A percentile compares a stretch with the other conserved stretches of the same genome.
These are phyloP conservation scores for Fraxinus floribunda DNA, from an alignment of 305 asterid genomes.

Conservation along the genomic window DNA sequence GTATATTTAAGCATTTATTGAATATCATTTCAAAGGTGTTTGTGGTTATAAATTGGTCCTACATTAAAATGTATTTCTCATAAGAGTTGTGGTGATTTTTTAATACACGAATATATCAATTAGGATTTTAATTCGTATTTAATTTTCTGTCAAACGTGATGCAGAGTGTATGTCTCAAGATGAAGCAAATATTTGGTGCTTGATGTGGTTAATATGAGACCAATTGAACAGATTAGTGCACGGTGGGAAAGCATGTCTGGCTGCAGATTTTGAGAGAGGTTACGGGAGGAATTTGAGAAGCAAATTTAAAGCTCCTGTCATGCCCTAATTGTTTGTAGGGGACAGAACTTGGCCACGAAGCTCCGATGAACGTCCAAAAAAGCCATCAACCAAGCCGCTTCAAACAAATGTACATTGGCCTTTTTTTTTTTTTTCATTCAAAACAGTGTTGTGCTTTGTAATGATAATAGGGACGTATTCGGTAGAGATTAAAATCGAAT, in stretches of 20 bases:
- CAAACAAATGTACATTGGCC: neutral
- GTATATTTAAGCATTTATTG: too few relatives aligned
- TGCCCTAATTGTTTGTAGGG: neutral
- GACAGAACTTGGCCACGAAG: neutral
- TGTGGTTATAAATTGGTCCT: too few relatives aligned
- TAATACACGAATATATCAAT: neutral
- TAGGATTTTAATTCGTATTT: neutral
- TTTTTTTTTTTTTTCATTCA: neutral
- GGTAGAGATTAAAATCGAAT: too few relatives aligned
- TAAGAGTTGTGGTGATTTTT: too few relatives aligned
- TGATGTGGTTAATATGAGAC: neutral
- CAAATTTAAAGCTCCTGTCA: neutral
- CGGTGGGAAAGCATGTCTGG: neutral
- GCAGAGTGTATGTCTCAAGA: neutral
- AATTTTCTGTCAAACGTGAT: neutral
- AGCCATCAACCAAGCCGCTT: neutral
- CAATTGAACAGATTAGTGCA: neutral
- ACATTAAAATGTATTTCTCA: too few relatives aligned
- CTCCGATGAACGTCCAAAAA: neutral
- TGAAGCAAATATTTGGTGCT: neutral
- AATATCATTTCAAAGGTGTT: too few relatives aligned
- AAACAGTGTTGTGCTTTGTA: neutral
- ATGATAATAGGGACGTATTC: too few relatives aligned
- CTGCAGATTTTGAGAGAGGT: neutral
- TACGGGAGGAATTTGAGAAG: neutral